Base-by-base conservation (phyloP, 1,284 basidiomycete species). In the Austropuccinia psidii region DNA sequence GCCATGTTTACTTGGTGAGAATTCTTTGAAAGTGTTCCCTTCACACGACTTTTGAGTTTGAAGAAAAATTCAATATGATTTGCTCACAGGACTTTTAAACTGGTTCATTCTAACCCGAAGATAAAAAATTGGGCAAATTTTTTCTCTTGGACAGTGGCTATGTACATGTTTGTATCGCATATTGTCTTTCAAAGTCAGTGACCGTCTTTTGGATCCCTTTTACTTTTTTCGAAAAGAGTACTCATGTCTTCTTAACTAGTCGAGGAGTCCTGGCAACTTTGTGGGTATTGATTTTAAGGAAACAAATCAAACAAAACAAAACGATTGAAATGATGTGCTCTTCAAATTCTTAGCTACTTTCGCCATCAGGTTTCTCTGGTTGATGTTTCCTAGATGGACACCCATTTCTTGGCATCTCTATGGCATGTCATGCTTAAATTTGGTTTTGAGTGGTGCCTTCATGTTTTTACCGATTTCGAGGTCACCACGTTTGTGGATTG, bases 101-200 rank as follows among this genome's bases (percentile, higher is more conserved):
- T 73, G n/a, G 58, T 47, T 35, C 57, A 58, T 47, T 57, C 69
- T 4, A 73, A 62, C 47, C 24, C 47, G 2, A 52, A 39, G 15
- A 47, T 50, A 29, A 61, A 58, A 54, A 61, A 73, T 50, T 73
- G 69, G 69, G 69, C 58, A 11, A 73, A 58, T 19, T 73, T 61
- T 54, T 35, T 73, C 45, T 61, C 55, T 4, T 73, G 69, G 69
- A 58, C 57, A 3, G 57, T 73, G 27, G 69, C 54, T 15, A 73
- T 60, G 57, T 60, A 60, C 31, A 43, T 73, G 13, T 64, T 73
- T 64, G 41, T 73, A 37, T 58, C 58, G 39, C 69, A 73, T 50
- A 58, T 73, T 1, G 57, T 70, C 54, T 58, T 70, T 19, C 68
- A 70, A 61, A 52, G 55, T 52, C 27, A 49, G 55, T 43, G 2